Percentiles rank a stretch among this genome's conserved stretches.
Conservation (phyloP, 2,329 filamentous ascomycete species). For the Albophoma yamanashiensis region DNA sequence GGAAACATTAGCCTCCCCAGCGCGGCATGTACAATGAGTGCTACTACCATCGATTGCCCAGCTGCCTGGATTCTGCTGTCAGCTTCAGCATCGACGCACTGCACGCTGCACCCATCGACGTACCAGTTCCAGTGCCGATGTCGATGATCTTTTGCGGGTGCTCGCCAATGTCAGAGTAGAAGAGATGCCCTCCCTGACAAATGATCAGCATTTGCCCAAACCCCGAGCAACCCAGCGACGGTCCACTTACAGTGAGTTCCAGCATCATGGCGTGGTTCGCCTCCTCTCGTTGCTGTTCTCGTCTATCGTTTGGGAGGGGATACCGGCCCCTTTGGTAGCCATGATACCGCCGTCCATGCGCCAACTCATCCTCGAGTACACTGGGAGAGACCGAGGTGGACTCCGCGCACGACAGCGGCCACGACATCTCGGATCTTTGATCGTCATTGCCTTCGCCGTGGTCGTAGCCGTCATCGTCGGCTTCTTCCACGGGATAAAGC, state of each 20-base stretch:
- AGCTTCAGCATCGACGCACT: background rate
- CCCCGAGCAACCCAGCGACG: background rate
- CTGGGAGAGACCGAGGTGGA: conserved; percentile 22
- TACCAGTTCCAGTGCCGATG: conserved; percentile 38
- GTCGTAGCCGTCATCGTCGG: conserved; percentile 9
- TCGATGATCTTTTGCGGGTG: conserved; percentile 33
- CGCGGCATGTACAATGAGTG: background rate
- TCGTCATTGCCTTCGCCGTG: background rate
- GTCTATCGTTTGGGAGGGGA: conserved; percentile 34
- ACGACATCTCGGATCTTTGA: conserved; percentile 13
- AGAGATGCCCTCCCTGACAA: conserved; percentile 24
- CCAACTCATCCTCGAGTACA: conserved; percentile 21
- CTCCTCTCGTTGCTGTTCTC: conserved; percentile 34
- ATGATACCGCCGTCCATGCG: conserved; percentile 29
- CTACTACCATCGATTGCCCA: conserved; percentile 40
- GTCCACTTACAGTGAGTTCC: conserved; percentile 24
- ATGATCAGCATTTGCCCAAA: background rate
- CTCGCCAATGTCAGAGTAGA: conserved; percentile 26
- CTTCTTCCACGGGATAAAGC: conserved; percentile 11
- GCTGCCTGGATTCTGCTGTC: conserved; percentile 17
- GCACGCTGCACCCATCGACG: conserved; percentile 1
- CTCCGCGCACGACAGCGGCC: conserved; percentile 15
- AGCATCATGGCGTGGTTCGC: conserved; percentile 34
- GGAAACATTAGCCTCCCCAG: background rate
- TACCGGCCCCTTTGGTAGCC: conserved; percentile 31